Conservation (phyloP, 345 rosid species). For the Syzygium jambos region DNA sequence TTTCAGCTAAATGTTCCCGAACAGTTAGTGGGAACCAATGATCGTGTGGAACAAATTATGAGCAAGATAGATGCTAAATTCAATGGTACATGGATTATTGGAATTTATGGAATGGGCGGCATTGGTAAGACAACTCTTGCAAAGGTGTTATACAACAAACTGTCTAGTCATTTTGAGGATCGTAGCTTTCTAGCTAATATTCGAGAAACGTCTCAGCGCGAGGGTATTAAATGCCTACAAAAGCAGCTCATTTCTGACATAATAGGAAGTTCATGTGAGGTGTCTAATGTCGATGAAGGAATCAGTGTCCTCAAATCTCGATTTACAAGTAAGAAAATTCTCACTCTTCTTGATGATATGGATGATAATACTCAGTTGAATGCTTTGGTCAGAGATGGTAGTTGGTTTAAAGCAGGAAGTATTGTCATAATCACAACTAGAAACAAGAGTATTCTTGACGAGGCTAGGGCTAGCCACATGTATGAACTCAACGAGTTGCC, state of each 20-base stretch:
- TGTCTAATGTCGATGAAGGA: not conserved
- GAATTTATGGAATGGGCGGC: not conserved
- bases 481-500: not conserved
- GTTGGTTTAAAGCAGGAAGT: not conserved
- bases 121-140: not conserved
- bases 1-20: not conserved
- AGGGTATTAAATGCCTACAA: not conserved
- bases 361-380: not conserved
- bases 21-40: not conserved
- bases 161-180: not conserved
- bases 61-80: not conserved
- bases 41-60: not conserved
- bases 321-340: not conserved
- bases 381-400: not conserved
- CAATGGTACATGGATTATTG: not conserved
- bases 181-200: not conserved
- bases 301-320: not conserved
- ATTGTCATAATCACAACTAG: not conserved
- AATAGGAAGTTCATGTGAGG: not conserved
- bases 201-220: not conserved
- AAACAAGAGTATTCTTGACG: not conserved
- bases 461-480: not conserved
- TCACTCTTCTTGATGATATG: not conserved
- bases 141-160: not conserved
- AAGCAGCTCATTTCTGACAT: not conserved